Conservation (phyloP, 306 rosid genomes). For the Clitoria ternatea region DNA sequence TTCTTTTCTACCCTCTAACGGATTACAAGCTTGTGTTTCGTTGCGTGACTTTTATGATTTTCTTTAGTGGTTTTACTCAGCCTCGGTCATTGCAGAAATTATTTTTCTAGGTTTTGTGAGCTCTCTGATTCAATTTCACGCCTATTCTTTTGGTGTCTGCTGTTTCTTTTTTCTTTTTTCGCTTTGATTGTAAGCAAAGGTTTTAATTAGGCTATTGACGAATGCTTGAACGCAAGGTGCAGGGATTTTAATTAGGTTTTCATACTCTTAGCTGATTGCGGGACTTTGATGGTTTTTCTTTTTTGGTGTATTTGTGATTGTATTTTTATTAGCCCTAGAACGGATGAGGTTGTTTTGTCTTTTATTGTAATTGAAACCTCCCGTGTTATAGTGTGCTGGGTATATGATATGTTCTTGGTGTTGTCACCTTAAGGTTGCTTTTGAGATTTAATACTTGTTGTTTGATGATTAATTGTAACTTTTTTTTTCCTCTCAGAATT, state of each 20-base stretch:
- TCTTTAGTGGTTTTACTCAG: background rate
- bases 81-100: too few relatives aligned
- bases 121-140: background rate
- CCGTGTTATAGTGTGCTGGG: background rate
- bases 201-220: background rate
- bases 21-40: background rate
- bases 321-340: background rate
- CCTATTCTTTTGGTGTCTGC: background rate
- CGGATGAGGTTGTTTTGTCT: constrained; percentile 2
- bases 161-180: background rate
- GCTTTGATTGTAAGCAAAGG: background rate
- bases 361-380: background rate
- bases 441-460: background rate
- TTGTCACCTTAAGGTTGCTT: background rate
- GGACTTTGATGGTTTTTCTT: background rate
- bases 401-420: background rate
- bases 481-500: constrained; percentile 16
- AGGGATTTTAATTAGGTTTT: background rate
- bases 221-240: background rate
- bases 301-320: background rate
- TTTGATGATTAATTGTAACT: background rate
- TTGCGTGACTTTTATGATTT: background rate
- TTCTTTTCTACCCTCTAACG: too few relatives aligned
- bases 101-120: too few relatives aligned
- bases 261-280: background rate